A percentile compares a stretch with the other conserved stretches of the same genome.
Conservation (phyloP, 306 rosid species). For the Vigna hirtella region DNA sequence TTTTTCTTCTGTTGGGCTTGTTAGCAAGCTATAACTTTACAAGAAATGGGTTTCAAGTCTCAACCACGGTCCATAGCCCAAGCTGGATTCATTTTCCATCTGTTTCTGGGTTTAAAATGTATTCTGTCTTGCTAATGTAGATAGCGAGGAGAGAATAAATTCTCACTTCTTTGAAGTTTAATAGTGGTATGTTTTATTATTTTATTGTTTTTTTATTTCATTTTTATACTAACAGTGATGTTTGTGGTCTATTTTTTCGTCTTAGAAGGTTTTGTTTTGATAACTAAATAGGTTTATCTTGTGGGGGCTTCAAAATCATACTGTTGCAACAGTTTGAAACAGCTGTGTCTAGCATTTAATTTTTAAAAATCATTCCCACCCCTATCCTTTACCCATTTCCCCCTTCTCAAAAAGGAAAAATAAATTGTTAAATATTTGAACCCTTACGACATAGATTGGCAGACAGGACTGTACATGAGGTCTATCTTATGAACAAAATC, state of each 20-base stretch:
- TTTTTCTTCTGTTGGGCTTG: conserved; percentile 25
- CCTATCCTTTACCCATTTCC: conserved; percentile 4
- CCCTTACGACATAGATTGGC: conserved; percentile 9
- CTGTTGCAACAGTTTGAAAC: conserved; percentile 3
- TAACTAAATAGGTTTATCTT: conserved; percentile 7
- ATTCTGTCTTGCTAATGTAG: conserved; percentile 17
- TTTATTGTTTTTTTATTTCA: neutral
- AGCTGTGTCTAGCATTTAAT: neutral
- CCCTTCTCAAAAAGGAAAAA: neutral
- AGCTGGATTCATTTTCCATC: neutral
- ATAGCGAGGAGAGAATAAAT: neutral
- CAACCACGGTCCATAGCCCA: conserved; percentile 14
- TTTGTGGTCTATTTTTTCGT: conserved; percentile 9
- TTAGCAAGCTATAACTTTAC: conserved; percentile 21
- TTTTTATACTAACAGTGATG: neutral
- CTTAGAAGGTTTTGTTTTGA: conserved; percentile 22
- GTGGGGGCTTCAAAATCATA: conserved; percentile 15
- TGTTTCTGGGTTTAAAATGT: conserved; percentile 19
- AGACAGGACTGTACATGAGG: conserved; percentile 33
- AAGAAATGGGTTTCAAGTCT: neutral
- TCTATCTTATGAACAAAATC: conserved; percentile 35
- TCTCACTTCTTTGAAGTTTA: conserved; percentile 20
- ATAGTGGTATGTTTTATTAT: neutral
- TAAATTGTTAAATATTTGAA: neutral
- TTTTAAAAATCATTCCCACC: conserved; percentile 10